phyloP scores from a whole-genome alignment of 179 eudicot genomes.

The Sideroxylon spinosum region DNA sequence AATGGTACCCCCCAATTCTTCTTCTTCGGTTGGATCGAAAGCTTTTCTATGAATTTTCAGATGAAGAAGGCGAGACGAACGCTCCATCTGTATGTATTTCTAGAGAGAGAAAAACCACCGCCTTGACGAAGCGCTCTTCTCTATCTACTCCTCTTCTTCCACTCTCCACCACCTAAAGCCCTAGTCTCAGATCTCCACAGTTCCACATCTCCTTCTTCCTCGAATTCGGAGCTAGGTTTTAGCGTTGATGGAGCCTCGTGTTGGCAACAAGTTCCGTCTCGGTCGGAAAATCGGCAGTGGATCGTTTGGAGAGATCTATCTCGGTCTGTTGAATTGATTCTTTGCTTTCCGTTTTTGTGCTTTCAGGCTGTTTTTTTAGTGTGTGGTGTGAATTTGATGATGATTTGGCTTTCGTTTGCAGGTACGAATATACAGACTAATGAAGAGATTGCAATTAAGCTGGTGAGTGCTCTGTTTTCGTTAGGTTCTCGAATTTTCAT shows the following conservation, averaged over 20 bases:
- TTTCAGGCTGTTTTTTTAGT: not conserved
- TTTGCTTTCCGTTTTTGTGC: not conserved
- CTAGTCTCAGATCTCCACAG: slow-evolving; percentile 10
- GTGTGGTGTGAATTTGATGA: not conserved
- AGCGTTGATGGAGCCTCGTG: slow-evolving; percentile 44
- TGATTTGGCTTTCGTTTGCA: slow-evolving; percentile 20
- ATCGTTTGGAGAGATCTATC: slow-evolving; percentile 63
- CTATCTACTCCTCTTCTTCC: not conserved
- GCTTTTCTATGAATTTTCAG: not conserved
- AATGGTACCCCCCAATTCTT: not conserved
- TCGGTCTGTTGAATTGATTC: slow-evolving; percentile 29
- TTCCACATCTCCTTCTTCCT: not conserved
- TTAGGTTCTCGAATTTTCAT: not conserved
- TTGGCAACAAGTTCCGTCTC: slow-evolving; percentile 49
- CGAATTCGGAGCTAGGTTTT: slow-evolving; percentile 14
- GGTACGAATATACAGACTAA: slow-evolving; percentile 61
- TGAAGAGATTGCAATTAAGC: slow-evolving; percentile 67
- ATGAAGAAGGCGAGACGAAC: not conserved
- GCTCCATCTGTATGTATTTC: not conserved
- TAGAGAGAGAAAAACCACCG: slow-evolving; percentile 9
- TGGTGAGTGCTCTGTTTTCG: slow-evolving; percentile 33
- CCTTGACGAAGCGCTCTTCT: not conserved
- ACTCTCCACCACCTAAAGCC: not conserved
- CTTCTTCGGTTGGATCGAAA: not conserved
- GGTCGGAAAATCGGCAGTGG: slow-evolving; percentile 60